Evolutionary conservation across 495 filamentous ascomycete species (phyloP).

Genomic region (Podospora anserina): DNA sequence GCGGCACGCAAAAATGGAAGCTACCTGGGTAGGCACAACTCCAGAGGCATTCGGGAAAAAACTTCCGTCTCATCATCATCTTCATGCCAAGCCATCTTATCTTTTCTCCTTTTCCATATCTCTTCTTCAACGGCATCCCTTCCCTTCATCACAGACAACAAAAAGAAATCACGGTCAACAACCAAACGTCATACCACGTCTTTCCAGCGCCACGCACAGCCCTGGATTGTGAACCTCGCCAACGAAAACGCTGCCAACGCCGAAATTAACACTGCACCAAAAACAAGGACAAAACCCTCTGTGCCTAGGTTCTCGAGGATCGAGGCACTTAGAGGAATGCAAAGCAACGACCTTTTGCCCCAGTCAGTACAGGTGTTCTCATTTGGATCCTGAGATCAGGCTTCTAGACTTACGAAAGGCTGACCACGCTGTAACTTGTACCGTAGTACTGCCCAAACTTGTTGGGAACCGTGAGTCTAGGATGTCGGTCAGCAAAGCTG

Average conservation of each 20-base stretch:
- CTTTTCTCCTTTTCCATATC: not conserved
- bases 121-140: not conserved
- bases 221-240: constrained; percentile 17
- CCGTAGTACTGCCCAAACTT: constrained; percentile 20
- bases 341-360: constrained; percentile 5
- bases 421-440: constrained; percentile 19
- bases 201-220: constrained; percentile 13
- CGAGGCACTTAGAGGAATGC: constrained; percentile 18
- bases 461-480: constrained; percentile 13
- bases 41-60: not conserved
- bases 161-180: not conserved
- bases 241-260: constrained; percentile 15
- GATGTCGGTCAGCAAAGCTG: not conserved
- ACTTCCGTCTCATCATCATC: not conserved
- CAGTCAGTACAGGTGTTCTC: not conserved
- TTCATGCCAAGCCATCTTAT: not conserved
- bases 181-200: constrained; percentile 7
- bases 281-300: constrained; percentile 11
- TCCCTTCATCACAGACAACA: not conserved
- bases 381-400: not conserved
- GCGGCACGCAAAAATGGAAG: too few relatives aligned
- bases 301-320: constrained; percentile 15
- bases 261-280: constrained; percentile 8
- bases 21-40: too few relatives aligned
- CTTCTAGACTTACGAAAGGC: constrained; percentile 15